A percentile compares a stretch with the other conserved stretches of the same genome.
Evolutionary conservation across 768 basidiomycete genomes (phyloP).

Genomic region (Phlegmacium glaucopus): DNA sequence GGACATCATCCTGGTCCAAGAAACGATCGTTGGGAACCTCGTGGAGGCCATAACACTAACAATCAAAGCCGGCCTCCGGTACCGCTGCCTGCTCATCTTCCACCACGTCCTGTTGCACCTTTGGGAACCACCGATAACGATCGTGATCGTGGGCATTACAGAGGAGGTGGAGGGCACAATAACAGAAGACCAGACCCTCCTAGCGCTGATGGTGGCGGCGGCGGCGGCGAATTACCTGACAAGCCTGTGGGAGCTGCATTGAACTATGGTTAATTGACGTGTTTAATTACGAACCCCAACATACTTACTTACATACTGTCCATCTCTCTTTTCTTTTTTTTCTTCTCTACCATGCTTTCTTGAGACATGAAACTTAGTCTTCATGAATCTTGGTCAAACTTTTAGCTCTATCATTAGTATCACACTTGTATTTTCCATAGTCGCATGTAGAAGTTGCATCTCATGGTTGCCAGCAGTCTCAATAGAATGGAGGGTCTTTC

Average conservation of each 20-base stretch:
- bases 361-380: no score
- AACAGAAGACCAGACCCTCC: slow-evolving; percentile 3
- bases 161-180: slow-evolving; percentile 5
- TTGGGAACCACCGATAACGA: slow-evolving; percentile 6
- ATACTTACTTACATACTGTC: no score
- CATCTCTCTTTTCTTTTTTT: no score
- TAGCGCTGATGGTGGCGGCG: slow-evolving; percentile 6
- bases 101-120: slow-evolving; percentile 13
- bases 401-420: no score
- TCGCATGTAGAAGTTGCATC: no score
- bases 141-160: not conserved
- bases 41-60: not conserved
- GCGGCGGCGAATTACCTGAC: not conserved
- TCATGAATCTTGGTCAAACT: no score
- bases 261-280: slow-evolving; percentile 23
- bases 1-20: not conserved
- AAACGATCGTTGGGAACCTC: slow-evolving; percentile 6
- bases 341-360: no score
- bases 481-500: no score
- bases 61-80: slow-evolving; percentile 1
- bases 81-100: slow-evolving; percentile 13
- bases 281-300: no score
- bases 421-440: no score
- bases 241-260: slow-evolving; percentile 14
- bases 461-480: no score